Evolutionary conservation across 805 yeast species (phyloP).

Genomic region (Diddensiella santjacobensis): DNA sequence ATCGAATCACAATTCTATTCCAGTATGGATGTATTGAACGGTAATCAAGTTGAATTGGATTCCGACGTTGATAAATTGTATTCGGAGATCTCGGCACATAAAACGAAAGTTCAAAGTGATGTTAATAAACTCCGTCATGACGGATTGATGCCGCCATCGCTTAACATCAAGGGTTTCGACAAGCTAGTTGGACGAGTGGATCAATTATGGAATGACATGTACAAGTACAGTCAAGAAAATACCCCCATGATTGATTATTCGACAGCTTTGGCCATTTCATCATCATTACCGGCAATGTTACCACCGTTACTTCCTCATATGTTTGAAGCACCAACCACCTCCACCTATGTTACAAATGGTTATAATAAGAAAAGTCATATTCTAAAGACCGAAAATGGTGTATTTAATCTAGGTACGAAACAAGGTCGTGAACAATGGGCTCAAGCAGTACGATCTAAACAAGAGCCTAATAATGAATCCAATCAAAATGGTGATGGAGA

Average conservation of each 20-base stretch:
- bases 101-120: neutral
- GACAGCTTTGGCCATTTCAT: slow-evolving; percentile 2
- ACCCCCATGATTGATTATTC: slow-evolving; percentile 8
- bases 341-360: neutral
- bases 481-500: neutral
- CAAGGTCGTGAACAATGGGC: slow-evolving; percentile 16
- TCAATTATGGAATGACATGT: neutral
- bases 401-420: slow-evolving; percentile 11
- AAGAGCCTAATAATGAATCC: neutral
- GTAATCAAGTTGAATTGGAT: neutral
- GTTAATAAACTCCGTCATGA: neutral
- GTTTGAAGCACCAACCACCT: neutral
- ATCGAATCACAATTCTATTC: neutral
- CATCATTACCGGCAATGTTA: neutral
- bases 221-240: neutral
- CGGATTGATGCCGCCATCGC: neutral
- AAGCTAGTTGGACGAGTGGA: neutral
- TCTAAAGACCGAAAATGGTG: slow-evolving; percentile 11
- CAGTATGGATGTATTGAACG: neutral
- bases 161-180: neutral
- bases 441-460: neutral
- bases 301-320: neutral
- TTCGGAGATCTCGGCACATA: neutral
- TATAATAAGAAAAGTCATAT: slow-evolving; percentile 2
- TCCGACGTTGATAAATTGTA: neutral